Conservation (phyloP, 164 flowering plant genomes). For the Magnolia sinica region DNA sequence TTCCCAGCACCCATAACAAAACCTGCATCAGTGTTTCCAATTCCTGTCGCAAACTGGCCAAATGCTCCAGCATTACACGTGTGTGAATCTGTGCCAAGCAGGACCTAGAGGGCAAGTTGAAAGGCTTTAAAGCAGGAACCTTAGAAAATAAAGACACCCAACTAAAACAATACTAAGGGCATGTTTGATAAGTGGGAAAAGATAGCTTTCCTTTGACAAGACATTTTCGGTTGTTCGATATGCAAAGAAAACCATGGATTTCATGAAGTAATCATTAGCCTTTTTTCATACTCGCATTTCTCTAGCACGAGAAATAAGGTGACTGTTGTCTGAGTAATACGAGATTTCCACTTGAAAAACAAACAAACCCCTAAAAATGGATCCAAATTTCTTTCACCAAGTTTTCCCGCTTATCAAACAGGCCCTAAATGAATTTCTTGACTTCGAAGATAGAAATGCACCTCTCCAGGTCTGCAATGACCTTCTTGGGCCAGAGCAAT, state of each 20-base stretch:
- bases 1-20: constrained; percentile 94
- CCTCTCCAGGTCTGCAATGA: constrained; percentile 99
- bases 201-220: too few relatives aligned
- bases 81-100: constrained; percentile 97
- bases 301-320: not conserved
- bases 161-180: not conserved
- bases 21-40: constrained; percentile 98
- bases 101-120: constrained; percentile 45
- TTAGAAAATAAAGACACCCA: not conserved
- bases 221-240: too few relatives aligned
- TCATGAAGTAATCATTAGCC: too few relatives aligned
- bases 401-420: too few relatives aligned
- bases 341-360: too few relatives aligned
- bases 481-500: constrained; percentile 99
- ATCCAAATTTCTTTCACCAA: too few relatives aligned
- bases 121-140: not conserved
- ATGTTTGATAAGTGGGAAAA: not conserved
- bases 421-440: not conserved
- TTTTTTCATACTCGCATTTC: too few relatives aligned
- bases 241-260: too few relatives aligned
- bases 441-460: constrained; percentile 14
- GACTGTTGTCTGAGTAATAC: not conserved
- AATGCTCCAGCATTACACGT: constrained; percentile 99
- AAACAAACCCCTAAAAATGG: too few relatives aligned
- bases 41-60: constrained; percentile 98